Percentiles rank a stretch among this genome's conserved stretches.
These are phyloP conservation scores for Arthrobotrys sphaeroides DNA, from an alignment of 2,329 filamentous ascomycete species.

Conservation along the genomic window DNA sequence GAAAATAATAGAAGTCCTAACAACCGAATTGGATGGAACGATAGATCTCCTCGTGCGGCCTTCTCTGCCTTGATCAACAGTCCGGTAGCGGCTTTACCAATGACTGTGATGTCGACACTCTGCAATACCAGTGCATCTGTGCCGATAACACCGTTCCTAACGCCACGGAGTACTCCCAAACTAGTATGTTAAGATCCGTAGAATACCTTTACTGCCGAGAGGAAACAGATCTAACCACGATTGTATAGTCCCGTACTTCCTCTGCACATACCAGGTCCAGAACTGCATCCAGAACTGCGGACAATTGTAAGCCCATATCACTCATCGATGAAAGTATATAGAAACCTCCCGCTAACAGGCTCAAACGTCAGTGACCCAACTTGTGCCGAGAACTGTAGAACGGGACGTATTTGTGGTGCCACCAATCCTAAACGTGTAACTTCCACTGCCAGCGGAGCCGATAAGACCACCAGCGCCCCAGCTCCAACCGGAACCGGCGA, in stretches of 20 bases:
- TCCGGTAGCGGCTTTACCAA: conserved; percentile 36
- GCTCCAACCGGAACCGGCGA: background rate
- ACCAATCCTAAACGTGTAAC: conserved; percentile 31
- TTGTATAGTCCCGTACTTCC: conserved; percentile 48
- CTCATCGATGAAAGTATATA: background rate
- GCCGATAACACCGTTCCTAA: conserved; percentile 46
- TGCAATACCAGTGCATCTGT: conserved; percentile 44
- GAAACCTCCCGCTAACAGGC: background rate
- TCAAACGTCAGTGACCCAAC: conserved; percentile 12
- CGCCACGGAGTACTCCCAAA: conserved; percentile 50
- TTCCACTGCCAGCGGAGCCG: background rate
- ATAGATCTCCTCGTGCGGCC: conserved; percentile 38
- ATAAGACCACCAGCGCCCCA: conserved; percentile 11
- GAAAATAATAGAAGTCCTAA: background rate
- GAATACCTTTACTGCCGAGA: background rate
- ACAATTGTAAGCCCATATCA: conserved; percentile 20
- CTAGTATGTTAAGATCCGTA: conserved; percentile 34
- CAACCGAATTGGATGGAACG: background rate
- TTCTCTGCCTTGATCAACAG: conserved; percentile 49
- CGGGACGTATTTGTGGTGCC: conserved; percentile 36
- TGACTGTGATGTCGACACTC: conserved; percentile 38
- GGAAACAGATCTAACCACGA: background rate
- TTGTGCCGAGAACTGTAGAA: conserved; percentile 36
- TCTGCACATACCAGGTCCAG: conserved; percentile 36
- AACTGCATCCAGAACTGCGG: conserved; percentile 50